Conservation (phyloP, 169 alveolate genomes). For the Amoebophrya sp. region DNA sequence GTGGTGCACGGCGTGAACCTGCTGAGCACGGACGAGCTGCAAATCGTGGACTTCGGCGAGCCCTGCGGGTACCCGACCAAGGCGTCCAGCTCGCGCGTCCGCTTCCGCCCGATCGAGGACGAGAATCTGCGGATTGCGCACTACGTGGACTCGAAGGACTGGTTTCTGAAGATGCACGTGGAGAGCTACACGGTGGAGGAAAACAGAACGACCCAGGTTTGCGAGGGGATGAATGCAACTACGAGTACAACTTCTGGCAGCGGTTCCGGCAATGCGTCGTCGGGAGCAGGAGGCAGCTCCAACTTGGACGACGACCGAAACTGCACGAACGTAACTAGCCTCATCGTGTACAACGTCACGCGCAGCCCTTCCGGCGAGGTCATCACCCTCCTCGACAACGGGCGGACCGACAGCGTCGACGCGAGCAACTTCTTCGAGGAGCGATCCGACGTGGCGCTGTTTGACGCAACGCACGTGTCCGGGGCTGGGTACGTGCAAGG, state of each 20-base stretch:
- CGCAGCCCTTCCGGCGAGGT: too few relatives aligned
- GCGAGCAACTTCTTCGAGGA: too few relatives aligned
- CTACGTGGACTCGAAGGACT: not conserved
- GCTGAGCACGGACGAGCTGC: not conserved
- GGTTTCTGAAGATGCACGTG: not conserved
- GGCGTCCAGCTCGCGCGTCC: not conserved
- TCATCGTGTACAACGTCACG: too few relatives aligned
- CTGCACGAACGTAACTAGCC: too few relatives aligned
- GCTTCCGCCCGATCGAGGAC: not conserved
- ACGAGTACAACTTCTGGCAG: not conserved
- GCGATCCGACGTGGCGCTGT: too few relatives aligned
- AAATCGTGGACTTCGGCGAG: not conserved
- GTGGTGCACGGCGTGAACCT: not conserved
- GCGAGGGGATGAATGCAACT: too few relatives aligned
- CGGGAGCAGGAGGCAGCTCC: too few relatives aligned
- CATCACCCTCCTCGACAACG: too few relatives aligned
- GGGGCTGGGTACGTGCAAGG: not conserved
- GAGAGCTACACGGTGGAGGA: not conserved
- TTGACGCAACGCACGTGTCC: not conserved
- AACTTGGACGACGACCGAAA: too few relatives aligned
- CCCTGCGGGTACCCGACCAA: not conserved
- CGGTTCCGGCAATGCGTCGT: not conserved
- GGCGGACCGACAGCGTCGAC: too few relatives aligned
- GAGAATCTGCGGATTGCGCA: not conserved
- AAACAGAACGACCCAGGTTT: not conserved